phyloP scores from a whole-genome alignment of 2,329 filamentous ascomycete genomes.

The Exophiala alcalophila region DNA sequence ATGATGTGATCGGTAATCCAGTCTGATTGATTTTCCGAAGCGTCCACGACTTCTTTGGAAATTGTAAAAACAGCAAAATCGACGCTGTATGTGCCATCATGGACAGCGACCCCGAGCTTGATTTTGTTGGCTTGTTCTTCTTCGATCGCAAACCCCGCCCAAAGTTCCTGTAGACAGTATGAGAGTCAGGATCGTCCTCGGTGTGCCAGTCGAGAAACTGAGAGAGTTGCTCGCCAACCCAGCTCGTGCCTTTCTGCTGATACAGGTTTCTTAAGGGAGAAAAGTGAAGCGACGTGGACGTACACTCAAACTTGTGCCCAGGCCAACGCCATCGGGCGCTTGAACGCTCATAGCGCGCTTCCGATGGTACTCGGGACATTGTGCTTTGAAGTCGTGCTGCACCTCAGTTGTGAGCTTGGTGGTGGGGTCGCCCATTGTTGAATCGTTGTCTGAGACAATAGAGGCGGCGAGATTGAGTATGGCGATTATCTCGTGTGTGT shows the following conservation, averaged over 20 bases:
- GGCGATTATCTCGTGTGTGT: too few relatives aligned
- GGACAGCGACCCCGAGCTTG: conserved; percentile 26
- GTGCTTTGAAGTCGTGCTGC: conserved; percentile 22
- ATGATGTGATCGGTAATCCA: conserved; percentile 25
- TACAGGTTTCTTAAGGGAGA: neutral
- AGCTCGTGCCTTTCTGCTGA: too few relatives aligned
- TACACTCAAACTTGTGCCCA: conserved; percentile 25
- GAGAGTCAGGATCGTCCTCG: conserved; percentile 5
- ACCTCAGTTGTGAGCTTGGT: conserved; percentile 17
- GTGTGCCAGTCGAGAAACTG: neutral
- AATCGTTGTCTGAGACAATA: neutral
- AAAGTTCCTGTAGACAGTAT: conserved; percentile 23
- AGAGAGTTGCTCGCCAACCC: too few relatives aligned
- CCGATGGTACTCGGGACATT: conserved; percentile 21
- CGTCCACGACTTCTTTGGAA: conserved; percentile 19
- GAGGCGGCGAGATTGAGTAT: too few relatives aligned
- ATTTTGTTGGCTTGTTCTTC: conserved; percentile 19
- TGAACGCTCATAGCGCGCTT: conserved; percentile 17
- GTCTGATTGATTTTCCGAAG: conserved; percentile 12
- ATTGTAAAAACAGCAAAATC: conserved; percentile 29
- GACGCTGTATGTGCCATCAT: conserved; percentile 30
- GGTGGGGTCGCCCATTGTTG: conserved; percentile 16
- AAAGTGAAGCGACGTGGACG: conserved; percentile 9
- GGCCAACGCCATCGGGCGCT: conserved; percentile 18
- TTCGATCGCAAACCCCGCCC: conserved; percentile 26